Base-by-base conservation (phyloP, 2,329 filamentous ascomycete species). In the Trichoderma koningiopsis region DNA sequence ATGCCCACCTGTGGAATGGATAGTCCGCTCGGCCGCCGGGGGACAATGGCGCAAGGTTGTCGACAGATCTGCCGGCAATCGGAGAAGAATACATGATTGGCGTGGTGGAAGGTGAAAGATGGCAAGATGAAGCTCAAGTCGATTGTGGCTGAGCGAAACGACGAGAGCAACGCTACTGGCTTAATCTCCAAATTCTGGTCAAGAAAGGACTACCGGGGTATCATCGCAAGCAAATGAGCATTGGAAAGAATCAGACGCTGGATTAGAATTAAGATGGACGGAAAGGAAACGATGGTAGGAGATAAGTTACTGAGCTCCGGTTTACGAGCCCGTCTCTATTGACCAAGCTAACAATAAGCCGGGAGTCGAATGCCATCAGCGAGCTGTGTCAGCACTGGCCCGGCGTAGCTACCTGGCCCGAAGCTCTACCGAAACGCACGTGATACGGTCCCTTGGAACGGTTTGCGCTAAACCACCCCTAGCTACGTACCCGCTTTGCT, bases 61-160 rank as follows among this genome's bases (percentile, higher is more conserved):
- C 89, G 75, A 88, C 84, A 72, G 89, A 91, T 81, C 88, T 89
- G 75, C 88, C 86, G 73, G 87, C 86, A 73, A 81, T 85, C 65
- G 82, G 77, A 72, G 85, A 86, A 73, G 87, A 84, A 77, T 85
- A 88, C 89, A 91, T 91, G 80, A 78, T 83, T 75, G 74, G 74
- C 74, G 70, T 70, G 71, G 59, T 37, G 56, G 27, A 33, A n/a
- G 19, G 27, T 31, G 57, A 56, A 61, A 59, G 43, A 33, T 7
- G 33, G 52, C 43, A 27, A 33, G 40, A 59, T 19, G 58, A 59
- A 58, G 64, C 27, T 60, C 53, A 13, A 56, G 47, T 40, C 31
- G 56, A 40, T 7, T 53, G 49, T 59, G 62, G 61, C 61, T 61
- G 57, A 67, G 62, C 52, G 49, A 22, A 27, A 35, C 53, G 63